Conservation (phyloP, 805 yeast species). For the Priceomyces fermenticarens region DNA sequence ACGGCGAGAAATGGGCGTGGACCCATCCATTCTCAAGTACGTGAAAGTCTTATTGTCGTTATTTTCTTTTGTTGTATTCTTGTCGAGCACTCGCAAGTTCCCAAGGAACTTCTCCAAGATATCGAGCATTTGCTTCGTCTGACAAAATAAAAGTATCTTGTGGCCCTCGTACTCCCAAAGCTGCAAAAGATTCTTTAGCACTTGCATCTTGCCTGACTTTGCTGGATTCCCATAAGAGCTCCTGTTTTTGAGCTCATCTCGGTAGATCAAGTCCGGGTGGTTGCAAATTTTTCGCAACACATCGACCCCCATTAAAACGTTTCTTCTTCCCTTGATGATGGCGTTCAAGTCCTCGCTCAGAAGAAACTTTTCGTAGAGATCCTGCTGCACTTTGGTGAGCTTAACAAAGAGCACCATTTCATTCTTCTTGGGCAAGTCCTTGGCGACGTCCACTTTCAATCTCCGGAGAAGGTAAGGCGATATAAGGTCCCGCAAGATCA, state of each 20-base stretch:
- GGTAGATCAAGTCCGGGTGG: conserved; percentile 81
- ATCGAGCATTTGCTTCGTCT: conserved; percentile 90
- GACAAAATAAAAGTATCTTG: conserved; percentile 83
- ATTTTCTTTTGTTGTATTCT: conserved; percentile 5
- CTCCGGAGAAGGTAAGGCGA: conserved; percentile 87
- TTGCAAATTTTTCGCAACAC: conserved; percentile 88
- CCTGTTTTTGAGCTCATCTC: conserved; percentile 34
- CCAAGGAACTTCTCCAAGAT: conserved; percentile 70
- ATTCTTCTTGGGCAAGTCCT: conserved; percentile 86
- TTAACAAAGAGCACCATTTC: conserved; percentile 94
- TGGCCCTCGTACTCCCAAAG: conserved; percentile 78
- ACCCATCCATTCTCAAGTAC: conserved; percentile 90
- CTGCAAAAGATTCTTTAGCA: conserved; percentile 67
- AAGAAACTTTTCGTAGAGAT: conserved; percentile 69
- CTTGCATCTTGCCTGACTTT: conserved; percentile 88
- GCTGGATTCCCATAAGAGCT: conserved; percentile 53
- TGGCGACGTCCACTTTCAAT: conserved; percentile 90
- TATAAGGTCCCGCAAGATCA: conserved; percentile 79
- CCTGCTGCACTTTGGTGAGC: conserved; percentile 72
- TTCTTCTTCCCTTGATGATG: conserved; percentile 71
- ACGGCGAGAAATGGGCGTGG: conserved; percentile 74
- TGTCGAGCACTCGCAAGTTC: conserved; percentile 27
- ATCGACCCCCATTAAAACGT: conserved; percentile 87
- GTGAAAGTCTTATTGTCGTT: conserved; percentile 22
- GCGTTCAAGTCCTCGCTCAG: conserved; percentile 72